Conservation (phyloP, 106 monocot species). For the Platanthera guangdongensis region DNA sequence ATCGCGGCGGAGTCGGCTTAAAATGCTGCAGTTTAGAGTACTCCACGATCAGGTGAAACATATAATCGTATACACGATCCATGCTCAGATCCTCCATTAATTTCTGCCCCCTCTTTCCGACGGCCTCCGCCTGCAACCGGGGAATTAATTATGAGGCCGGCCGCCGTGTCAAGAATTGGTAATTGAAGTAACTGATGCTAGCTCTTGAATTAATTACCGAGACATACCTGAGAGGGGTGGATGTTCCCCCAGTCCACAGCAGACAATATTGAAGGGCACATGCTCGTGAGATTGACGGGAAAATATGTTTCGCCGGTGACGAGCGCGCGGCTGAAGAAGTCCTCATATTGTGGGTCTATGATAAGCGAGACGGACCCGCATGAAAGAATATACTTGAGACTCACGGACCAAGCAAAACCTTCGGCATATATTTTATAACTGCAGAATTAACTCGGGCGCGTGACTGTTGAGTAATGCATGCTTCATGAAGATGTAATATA, state of each 20-base stretch:
- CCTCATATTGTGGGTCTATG: conserved; percentile 43
- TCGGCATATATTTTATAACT: conserved; percentile 71
- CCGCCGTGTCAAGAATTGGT: background rate
- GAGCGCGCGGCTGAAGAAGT: conserved; percentile 56
- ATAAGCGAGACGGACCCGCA: conserved; percentile 58
- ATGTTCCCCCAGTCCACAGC: conserved; percentile 61
- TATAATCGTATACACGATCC: conserved; percentile 61
- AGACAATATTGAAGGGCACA: conserved; percentile 42
- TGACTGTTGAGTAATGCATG: too few relatives aligned
- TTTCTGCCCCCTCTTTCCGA: conserved; percentile 37
- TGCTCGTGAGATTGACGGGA: conserved; percentile 13
- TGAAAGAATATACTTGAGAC: conserved; percentile 60
- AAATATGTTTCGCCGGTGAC: conserved; percentile 32
- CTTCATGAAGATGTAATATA: background rate
- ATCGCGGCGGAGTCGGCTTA: conserved; percentile 31
- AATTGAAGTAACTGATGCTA: background rate
- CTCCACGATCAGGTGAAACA: conserved; percentile 54
- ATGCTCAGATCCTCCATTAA: conserved; percentile 47
- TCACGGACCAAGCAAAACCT: conserved; percentile 75
- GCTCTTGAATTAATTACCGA: background rate
- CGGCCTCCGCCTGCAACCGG: conserved; percentile 27
- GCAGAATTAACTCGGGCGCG: conserved; percentile 3
- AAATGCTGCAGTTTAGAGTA: conserved; percentile 50
- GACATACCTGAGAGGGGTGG: conserved; percentile 25
- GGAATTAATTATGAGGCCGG: background rate